phyloP scores from a whole-genome alignment of 2,329 filamentous ascomycete genomes.

The Spiromastix sp. region DNA sequence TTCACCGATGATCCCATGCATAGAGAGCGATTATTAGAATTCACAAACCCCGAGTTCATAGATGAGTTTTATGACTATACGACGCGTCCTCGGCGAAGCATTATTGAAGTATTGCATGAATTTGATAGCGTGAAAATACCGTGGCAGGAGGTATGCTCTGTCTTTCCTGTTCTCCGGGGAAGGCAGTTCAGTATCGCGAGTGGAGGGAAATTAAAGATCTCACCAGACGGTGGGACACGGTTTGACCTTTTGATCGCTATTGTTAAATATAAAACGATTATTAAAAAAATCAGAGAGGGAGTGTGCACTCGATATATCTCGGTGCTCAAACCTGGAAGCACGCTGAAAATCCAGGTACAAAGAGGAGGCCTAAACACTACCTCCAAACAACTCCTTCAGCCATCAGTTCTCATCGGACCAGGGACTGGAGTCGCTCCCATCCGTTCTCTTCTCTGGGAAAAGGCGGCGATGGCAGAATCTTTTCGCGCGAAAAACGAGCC shows the following conservation, averaged over 20 bases:
- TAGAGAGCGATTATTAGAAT: slow-evolving; percentile 71
- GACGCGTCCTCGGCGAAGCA: slow-evolving; percentile 76
- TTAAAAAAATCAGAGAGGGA: slow-evolving; percentile 72
- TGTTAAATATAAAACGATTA: slow-evolving; percentile 82
- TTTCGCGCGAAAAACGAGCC: slow-evolving; percentile 20
- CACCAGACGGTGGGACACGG: slow-evolving; percentile 30
- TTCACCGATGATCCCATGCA: slow-evolving; percentile 65
- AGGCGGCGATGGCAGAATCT: slow-evolving; percentile 33
- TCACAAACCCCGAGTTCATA: slow-evolving; percentile 65
- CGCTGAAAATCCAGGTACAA: slow-evolving; percentile 49
- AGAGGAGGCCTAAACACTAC: slow-evolving; percentile 42
- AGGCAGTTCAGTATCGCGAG: slow-evolving; percentile 90
- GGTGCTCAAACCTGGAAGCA: slow-evolving; percentile 47
- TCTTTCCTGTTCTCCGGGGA: slow-evolving; percentile 76
- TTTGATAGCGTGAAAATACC: slow-evolving; percentile 79
- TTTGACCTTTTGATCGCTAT: slow-evolving; percentile 74
- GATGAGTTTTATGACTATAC: slow-evolving; percentile 97
- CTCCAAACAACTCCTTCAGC: slow-evolving; percentile 38
- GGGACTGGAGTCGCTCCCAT: slow-evolving; percentile 84
- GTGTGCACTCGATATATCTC: slow-evolving; percentile 84
- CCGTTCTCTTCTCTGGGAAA: slow-evolving; percentile 68
- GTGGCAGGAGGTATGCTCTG: slow-evolving; percentile 56
- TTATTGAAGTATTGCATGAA: slow-evolving; percentile 84
- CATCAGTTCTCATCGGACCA: slow-evolving; percentile 69
- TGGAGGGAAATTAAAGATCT: slow-evolving; percentile 43